Evolutionary conservation across 1,139 yeast genomes (phyloP), one percentile per base, ranked within the genome.

Genomic region (Nakaseomyces uthaithaninus): DNA sequence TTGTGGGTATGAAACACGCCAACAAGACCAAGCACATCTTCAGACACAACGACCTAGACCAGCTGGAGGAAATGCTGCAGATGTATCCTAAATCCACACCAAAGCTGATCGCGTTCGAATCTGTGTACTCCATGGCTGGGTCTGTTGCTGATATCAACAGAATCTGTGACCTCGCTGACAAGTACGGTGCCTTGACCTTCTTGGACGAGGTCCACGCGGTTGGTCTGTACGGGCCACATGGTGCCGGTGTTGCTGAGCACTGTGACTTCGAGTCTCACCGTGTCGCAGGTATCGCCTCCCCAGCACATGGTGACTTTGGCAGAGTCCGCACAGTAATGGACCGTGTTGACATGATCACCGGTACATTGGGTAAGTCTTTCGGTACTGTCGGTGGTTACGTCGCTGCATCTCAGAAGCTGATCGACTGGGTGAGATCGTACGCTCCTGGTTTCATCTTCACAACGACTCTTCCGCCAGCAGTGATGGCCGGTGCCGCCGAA

Each of bases 171-270:
- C 72, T 91, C 59, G 99, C 99, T 37, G 95, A 89, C 43, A 87
- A 91, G 66, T 91, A 93, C 62, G 97, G 97, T 46, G 97, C 97
- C 33, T 67, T 91, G 55, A 91, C 99, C 34, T 91, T 91, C 65
- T 72, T 93, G 60, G 99, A 91, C 63, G 99, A 91, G 65, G 99
- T 91, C 36, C 99, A 91, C 60, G 97, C 98, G 33, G 97, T 93
- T 40, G 99, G 99, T 42, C 77, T 91, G 82, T 91, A 91, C 62
- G 98, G 98, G 57, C 97, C 98, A 46, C 95, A 85, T 57, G 99
- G 99, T 57, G 98, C 95, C 33, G 99, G 99, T 67, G 97, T 91
- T 42, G 96, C 97, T 38, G 98, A 93, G 65, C 98, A 91, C 62
- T 71, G 83, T 57, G 84, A 91, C 64, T 89, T 86, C 56, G 84